Percentiles rank a stretch among this genome's conserved stretches.
phyloP scores from a whole-genome alignment of 1,284 basidiomycete species.

The Chondrostereum purpureum region DNA sequence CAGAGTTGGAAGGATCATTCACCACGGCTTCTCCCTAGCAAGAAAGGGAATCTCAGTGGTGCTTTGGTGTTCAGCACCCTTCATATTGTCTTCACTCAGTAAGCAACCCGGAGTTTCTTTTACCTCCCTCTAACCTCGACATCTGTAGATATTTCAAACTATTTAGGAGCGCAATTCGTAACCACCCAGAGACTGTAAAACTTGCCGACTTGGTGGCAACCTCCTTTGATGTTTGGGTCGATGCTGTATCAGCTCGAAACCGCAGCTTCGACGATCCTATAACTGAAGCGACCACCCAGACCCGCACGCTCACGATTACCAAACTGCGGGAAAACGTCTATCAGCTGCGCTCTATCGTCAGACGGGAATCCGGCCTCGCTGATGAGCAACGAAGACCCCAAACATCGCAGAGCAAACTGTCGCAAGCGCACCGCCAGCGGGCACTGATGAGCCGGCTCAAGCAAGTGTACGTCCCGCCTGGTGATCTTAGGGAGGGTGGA shows the following conservation, averaged over 20 bases:
- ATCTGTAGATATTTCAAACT: slow-evolving; percentile 45
- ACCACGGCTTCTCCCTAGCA: not conserved
- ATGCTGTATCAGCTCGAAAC: slow-evolving; percentile 25
- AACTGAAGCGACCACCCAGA: slow-evolving; percentile 28
- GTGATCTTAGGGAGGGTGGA: slow-evolving; percentile 39
- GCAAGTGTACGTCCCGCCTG: slow-evolving; percentile 48
- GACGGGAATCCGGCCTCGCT: slow-evolving; percentile 26
- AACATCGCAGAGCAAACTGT: slow-evolving; percentile 1
- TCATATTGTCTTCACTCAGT: slow-evolving; percentile 48
- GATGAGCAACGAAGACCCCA: slow-evolving; percentile 14
- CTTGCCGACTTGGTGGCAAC: slow-evolving; percentile 35
- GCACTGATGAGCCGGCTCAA: slow-evolving; percentile 27
- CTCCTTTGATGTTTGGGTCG: slow-evolving; percentile 44
- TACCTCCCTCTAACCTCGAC: slow-evolving; percentile 5
- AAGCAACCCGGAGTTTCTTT: too few species aligned
- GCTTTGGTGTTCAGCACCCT: slow-evolving; percentile 42
- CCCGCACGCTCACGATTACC: slow-evolving; percentile 29
- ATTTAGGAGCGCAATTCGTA: slow-evolving; percentile 48
- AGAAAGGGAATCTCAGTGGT: slow-evolving; percentile 21
- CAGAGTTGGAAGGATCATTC: slow-evolving; percentile 24
- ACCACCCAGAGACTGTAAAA: slow-evolving; percentile 36
- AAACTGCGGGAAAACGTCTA: slow-evolving; percentile 33
- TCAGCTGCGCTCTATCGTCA: slow-evolving; percentile 40
- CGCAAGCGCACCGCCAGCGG: slow-evolving; percentile 13
- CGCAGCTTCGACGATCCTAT: slow-evolving; percentile 28